Evolutionary conservation across 495 filamentous ascomycete genomes (phyloP), one percentile per base, ranked within the genome.

Genomic region (Podospora anserina): DNA sequence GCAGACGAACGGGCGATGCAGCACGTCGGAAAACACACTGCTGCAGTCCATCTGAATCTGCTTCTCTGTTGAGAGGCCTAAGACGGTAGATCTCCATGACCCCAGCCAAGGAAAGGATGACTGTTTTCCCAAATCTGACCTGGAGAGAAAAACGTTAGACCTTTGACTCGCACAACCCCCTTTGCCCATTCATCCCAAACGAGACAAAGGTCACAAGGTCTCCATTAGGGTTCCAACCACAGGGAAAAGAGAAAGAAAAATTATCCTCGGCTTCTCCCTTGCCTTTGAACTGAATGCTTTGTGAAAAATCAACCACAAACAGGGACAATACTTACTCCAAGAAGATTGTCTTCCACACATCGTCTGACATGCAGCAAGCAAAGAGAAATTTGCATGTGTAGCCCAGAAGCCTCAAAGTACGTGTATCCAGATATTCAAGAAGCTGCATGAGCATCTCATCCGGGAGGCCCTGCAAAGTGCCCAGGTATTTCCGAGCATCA

Each of bases 1-100:
- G 81, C 95, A 97, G 72, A 90, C 90, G 77, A 96, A 97, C 0
- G 95, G 95, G 16, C 94, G 91, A 78, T 97, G 91, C 15, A 99
- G 84, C 32, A 89, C 85, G 78, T 99, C 95, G 13, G 95, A 97
- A 79, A 89, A 98, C n/a, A 99, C 85, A 72, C 88, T 87, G 27
- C 85, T 86, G 74, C 94, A 96, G 61, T 87, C 82, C 62, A 96
- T 82, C 62, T 78, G 79, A 23, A 82, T 77, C 44, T 78, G 78
- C 49, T 77, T 69, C 15, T 83, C 82, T 18, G 77, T 64, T 0
- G 88, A 83, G n/a, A 92, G 78, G 39, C 84, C 82, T 26, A 97
- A 84, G 75, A 88, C 87, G 2, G 94, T 97, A 63, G 88, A 86
- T 69, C 91, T 89, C 95, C 95, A 99, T 58, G 90, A 91, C 28